Conservation (phyloP, 176 grass and related monocot genomes). For the Oryza punctata region DNA sequence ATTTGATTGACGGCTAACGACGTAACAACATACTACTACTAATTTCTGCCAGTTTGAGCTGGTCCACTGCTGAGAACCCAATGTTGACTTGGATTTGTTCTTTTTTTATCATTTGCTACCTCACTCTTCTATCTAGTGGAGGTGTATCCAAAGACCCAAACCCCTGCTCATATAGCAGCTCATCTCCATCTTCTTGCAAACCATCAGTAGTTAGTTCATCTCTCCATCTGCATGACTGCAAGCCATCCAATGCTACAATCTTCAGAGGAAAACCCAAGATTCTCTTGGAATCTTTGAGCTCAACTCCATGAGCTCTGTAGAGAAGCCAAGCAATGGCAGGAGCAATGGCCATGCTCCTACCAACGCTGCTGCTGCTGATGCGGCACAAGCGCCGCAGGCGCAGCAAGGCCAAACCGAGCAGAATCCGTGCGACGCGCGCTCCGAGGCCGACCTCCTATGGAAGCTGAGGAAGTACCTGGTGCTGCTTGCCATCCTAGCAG, state of each 20-base stretch:
- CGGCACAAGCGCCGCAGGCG: background rate
- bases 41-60: conserved; percentile 4
- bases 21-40: background rate
- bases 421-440: background rate
- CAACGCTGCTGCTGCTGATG: background rate
- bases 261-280: background rate
- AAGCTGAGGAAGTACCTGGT: conserved; percentile 61
- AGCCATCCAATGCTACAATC: conserved; percentile 3
- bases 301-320: conserved; percentile 21
- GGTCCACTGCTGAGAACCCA: background rate
- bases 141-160: conserved; percentile 1
- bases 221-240: background rate
- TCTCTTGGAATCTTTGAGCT: conserved; percentile 4
- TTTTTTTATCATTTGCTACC: background rate
- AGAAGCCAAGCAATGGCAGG: background rate
- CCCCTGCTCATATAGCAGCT: background rate
- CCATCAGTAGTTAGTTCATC: background rate
- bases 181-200: background rate
- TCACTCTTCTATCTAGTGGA: conserved; percentile 20
- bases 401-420: background rate
- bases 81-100: background rate
- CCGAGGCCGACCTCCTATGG: conserved; percentile 41
- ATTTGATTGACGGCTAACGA: background rate
- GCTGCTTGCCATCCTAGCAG: conserved; percentile 54
- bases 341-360: background rate